Evolutionary conservation across 2,329 filamentous ascomycete species (phyloP).

Genomic region (Nannizziopsis arthrosporioides): DNA sequence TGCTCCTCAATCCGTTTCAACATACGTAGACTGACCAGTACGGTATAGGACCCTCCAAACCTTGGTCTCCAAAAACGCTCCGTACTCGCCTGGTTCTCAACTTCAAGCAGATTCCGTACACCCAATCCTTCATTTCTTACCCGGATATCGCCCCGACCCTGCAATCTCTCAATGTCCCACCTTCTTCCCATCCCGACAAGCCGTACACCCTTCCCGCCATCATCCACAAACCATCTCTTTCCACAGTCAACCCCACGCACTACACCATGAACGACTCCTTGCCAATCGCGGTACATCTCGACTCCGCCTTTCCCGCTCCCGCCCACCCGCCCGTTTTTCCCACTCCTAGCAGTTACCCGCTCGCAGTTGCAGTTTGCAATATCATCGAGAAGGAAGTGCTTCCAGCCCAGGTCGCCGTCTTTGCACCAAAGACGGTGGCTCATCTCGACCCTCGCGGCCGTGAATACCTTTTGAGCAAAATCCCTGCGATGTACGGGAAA

Average conservation of each 20-base stretch:
- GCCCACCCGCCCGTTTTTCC: constrained; percentile 25
- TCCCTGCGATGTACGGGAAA: constrained; percentile 25
- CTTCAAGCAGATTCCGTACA: constrained; percentile 32
- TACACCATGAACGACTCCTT: too few relatives aligned
- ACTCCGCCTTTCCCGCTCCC: constrained; percentile 27
- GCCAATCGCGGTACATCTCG: constrained; percentile 31
- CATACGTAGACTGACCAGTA: too few relatives aligned
- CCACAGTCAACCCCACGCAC: constrained; percentile 24
- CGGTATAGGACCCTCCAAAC: neutral
- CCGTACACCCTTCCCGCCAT: constrained; percentile 32
- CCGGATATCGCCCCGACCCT: constrained; percentile 32
- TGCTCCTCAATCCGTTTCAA: neutral
- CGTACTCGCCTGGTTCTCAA: constrained; percentile 33
- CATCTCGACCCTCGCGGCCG: constrained; percentile 26
- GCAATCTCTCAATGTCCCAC: constrained; percentile 16
- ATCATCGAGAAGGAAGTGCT: neutral
- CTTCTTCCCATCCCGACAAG: neutral
- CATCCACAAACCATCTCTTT: constrained; percentile 19
- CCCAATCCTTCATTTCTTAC: constrained; percentile 31
- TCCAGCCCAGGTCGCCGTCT: constrained; percentile 19
- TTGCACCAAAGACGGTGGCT: constrained; percentile 26
- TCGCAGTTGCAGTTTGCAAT: constrained; percentile 21
- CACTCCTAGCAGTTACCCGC: constrained; percentile 21
- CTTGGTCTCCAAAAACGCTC: constrained; percentile 28
- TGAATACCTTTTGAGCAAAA: constrained; percentile 29